Base-by-base conservation (phyloP, 1,284 basidiomycete species). In the Ganoderma meredithae region DNA sequence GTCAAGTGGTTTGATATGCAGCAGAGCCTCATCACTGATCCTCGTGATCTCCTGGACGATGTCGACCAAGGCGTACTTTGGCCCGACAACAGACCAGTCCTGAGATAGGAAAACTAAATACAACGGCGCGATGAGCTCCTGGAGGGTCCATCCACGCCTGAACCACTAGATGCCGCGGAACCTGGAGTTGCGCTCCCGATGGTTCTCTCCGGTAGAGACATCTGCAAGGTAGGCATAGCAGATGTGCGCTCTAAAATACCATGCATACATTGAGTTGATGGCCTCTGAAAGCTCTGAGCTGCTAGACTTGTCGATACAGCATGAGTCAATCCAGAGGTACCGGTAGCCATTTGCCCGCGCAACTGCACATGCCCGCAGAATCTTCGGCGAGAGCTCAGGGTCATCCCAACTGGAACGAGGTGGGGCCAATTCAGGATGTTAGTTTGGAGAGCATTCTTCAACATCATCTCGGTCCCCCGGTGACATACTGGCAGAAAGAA, bases 211-310 rank as follows among this genome's bases (percentile, higher is more conserved):
- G 9, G 52, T 12, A 17, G 52, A 27, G 5, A 53, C 52, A 17
- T 53, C 52, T 12, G 52, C 52, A 17, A 53, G 52, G 52, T 31
- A 53, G 15, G 25, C 52, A 15, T 53, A 53, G 27, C 52, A 53
- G 27, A 53, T 15, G 8, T 27, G 15, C 52, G 52, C 52, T 15
- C 27, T 1, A 15, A 25, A 15, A 15, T 53, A 53, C 52, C 52
- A 53, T 25, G 52, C 52, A 27, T 53, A 53, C 52, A 53, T 53
- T 25, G 52, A 53, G 52, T 53, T 53, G 52, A 53, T 53, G 13
- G 52, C 52, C n/a, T 53, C 52, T 10, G 52, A 53, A 13, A 53
- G 52, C 52, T 53, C 52, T 10, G 52, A 25, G 10, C 52, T 53
- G 52, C 27, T 53, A 15, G 52, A 15, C n/a, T 53, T 53, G 52